phyloP scores from a whole-genome alignment of 2,329 filamentous ascomycete genomes.

The Cytospora piceicola region DNA sequence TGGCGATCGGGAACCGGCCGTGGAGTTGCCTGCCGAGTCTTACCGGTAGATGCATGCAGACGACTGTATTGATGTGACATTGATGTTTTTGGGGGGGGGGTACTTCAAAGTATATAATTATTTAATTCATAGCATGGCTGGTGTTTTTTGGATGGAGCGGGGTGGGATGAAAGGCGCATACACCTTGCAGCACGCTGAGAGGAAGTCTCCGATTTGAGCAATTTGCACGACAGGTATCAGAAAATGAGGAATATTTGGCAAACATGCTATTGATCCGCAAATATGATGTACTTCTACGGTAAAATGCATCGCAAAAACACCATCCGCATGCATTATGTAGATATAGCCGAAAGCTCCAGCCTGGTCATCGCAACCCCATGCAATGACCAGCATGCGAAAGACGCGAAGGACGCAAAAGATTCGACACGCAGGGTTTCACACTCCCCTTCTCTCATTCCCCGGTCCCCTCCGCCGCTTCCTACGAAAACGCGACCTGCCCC shows the following conservation, averaged over 20 bases:
- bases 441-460: not conserved
- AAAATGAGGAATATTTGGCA: not conserved
- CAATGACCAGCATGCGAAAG: not conserved
- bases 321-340: not conserved
- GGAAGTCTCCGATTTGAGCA: not conserved
- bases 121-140: not conserved
- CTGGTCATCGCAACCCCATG: not conserved
- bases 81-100: not conserved
- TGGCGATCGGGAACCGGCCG: not conserved
- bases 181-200: not conserved
- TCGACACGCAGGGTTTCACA: not conserved
- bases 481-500: not conserved
- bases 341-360: not conserved
- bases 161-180: not conserved
- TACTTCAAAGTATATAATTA: not conserved
- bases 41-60: not conserved
- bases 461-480: not conserved
- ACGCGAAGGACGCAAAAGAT: too few relatives aligned
- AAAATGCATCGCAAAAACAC: not conserved
- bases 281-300: not conserved
- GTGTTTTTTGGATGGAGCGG: not conserved
- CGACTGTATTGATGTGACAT: not conserved
- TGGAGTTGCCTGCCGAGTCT: slow-evolving; percentile 17
- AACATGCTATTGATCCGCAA: not conserved
- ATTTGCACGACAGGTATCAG: not conserved